Conservation (phyloP, 2,329 filamentous ascomycete genomes). For the Calonectria ilicicola region DNA sequence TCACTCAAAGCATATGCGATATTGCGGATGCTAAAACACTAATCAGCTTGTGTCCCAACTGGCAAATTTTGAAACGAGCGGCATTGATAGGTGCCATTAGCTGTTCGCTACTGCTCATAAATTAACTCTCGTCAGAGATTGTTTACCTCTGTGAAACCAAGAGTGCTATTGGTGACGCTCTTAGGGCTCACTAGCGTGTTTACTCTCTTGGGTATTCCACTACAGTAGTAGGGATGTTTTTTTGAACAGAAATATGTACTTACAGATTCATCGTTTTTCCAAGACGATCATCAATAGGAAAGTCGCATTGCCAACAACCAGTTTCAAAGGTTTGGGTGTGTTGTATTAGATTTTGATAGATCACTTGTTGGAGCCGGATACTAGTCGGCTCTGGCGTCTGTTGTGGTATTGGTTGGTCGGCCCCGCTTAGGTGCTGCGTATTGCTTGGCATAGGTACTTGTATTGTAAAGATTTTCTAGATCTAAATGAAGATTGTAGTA, state of each 20-base stretch:
- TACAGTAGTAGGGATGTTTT: no score
- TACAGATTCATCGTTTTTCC: slow-evolving; percentile 58
- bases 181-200: no score
- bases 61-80: no score
- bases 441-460: slow-evolving; percentile 64
- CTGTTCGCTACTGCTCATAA: no score
- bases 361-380: slow-evolving; percentile 50
- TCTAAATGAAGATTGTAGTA: not conserved
- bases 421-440: slow-evolving; percentile 66
- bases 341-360: slow-evolving; percentile 54
- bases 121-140: no score
- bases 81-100: no score
- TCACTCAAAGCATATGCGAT: slow-evolving; percentile 58
- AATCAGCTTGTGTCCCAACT: no score
- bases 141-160: no score
- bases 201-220: no score
- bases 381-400: slow-evolving; percentile 49
- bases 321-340: slow-evolving; percentile 46
- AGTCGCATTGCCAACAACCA: slow-evolving; percentile 54
- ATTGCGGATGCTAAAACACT: slow-evolving; percentile 59
- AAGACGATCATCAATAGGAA: slow-evolving; percentile 54
- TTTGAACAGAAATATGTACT: slow-evolving; percentile 37
- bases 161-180: no score
- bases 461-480: no score
- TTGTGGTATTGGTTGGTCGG: slow-evolving; percentile 59